A percentile compares a stretch with the other conserved stretches of the same genome.
These are phyloP conservation scores for Brassica napus DNA, from an alignment of 345 rosid species.

Conservation along the genomic window DNA sequence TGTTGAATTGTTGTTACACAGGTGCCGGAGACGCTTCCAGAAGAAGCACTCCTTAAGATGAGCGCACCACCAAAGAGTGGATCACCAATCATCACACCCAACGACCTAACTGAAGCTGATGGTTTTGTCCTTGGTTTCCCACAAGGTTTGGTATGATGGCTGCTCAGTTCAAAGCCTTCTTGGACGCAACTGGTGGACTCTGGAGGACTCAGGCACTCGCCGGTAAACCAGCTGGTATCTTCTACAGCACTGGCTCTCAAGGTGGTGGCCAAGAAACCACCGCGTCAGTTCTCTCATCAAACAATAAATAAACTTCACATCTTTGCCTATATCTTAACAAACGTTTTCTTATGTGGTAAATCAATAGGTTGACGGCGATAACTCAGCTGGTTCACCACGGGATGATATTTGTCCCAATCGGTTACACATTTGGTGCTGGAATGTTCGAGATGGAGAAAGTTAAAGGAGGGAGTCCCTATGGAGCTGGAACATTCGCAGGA, in stretches of 20 bases:
- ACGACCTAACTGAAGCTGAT: conserved; percentile 85
- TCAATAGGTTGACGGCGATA: conserved; percentile 78
- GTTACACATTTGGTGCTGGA: conserved; percentile 95
- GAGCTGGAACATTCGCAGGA: conserved; percentile 92
- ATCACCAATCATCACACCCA: conserved; percentile 70
- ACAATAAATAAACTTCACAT: conserved; percentile 6
- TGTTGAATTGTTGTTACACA: conserved; percentile 17
- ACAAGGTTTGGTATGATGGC: conserved; percentile 99
- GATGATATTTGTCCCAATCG: conserved; percentile 87
- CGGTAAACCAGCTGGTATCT: conserved; percentile 95
- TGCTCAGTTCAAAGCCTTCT: conserved; percentile 94
- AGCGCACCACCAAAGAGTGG: conserved; percentile 89
- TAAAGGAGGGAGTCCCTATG: conserved; percentile 96
- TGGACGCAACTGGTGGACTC: conserved; percentile 91
- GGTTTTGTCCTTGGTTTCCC: conserved; percentile 92
- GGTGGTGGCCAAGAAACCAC: conserved; percentile 99
- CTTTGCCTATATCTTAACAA: neutral
- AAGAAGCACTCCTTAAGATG: conserved; percentile 83
- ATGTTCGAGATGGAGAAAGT: conserved; percentile 94
- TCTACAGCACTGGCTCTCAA: conserved; percentile 97
- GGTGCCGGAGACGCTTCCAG: conserved; percentile 92
- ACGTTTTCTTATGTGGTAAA: neutral
- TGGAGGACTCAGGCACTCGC: conserved; percentile 96
- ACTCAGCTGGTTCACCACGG: conserved; percentile 98
- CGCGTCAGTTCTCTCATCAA: conserved; percentile 55